Evolutionary conservation across 225 moss, liverwort and hornwort species (phyloP), one percentile per base, ranked within the genome.

Genomic region (Polytrichum commune): DNA sequence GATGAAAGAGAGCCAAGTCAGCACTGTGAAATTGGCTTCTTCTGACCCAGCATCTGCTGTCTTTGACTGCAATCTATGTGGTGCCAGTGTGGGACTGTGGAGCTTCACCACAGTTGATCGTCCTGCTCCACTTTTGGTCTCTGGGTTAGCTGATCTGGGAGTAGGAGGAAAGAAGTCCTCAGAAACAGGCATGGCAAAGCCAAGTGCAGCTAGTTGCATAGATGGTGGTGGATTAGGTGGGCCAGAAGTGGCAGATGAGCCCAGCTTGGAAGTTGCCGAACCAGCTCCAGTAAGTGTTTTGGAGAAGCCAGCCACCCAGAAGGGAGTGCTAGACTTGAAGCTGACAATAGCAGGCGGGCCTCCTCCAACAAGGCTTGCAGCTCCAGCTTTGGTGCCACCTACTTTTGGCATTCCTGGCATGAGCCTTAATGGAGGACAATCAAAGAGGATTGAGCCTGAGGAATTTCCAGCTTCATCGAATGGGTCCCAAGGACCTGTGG

Each of bases 271-370:
- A 69, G 82, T 75, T 78, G 63, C 62, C 72, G 85, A 87, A 75
- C 85, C 64, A 27, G 72, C 53, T 73, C 27, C 73, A 67, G 75
- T 65, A 53, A 76, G 25, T 53, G 67, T 55, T 22, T 53, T 73
- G 62, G 81, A 77, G 33, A 78, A 73, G 66, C 74, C 73, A 74
- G 60, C 74, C 66, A 30, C 77, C 70, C 88, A 80, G 53, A 88
- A 85, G 73, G 89, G 94, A 73, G 89, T 84, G 72, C 78, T 93
- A 68, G 90, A 90, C 67, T 78, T 98, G 82, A 91, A 82, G 74
- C 98, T 98, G 70, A 98, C 98, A 38, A 98, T 98, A 35, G 98
- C 98, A 54, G 98, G 98, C 55, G 98, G 98, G 20, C 98, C 98
- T 84, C 95, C 86, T 75, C 98, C 98, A 30, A 98, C 98, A 54